These are phyloP conservation scores for Cordyceps farinosa DNA, from an alignment of 2,329 filamentous ascomycete species.

Conservation along the genomic window DNA sequence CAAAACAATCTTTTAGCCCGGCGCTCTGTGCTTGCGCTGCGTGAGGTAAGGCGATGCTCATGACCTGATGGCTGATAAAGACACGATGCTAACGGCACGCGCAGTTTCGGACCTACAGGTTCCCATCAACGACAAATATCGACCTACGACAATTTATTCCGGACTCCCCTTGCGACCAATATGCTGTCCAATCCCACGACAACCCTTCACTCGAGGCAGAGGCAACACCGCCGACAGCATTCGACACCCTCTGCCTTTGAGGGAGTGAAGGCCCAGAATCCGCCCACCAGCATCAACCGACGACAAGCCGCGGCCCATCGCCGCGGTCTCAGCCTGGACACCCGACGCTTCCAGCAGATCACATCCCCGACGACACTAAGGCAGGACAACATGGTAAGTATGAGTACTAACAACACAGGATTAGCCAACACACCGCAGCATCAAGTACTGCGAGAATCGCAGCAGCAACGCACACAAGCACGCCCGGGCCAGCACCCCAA, in stretches of 20 bases:
- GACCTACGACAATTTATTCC: constrained; percentile 55
- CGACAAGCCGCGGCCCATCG: constrained; percentile 58
- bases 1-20: constrained; percentile 53
- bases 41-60: constrained; percentile 59
- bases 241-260: constrained; percentile 80
- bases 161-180: constrained; percentile 65
- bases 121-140: constrained; percentile 44
- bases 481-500: constrained; percentile 58
- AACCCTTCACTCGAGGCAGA: constrained; percentile 61
- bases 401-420: constrained; percentile 53
- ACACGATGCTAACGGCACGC: constrained; percentile 27
- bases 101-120: constrained; percentile 48
- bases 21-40: constrained; percentile 79
- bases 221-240: constrained; percentile 74
- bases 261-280: constrained; percentile 63
- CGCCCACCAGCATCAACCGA: constrained; percentile 49
- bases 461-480: constrained; percentile 75
- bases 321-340: constrained; percentile 82
- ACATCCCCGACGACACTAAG: constrained; percentile 26
- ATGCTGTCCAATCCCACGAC: constrained; percentile 77
- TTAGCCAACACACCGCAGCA: constrained; percentile 62
- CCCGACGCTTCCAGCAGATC: constrained; percentile 43
- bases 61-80: not conserved
- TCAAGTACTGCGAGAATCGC: constrained; percentile 76
- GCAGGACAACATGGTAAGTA: constrained; percentile 46